These are phyloP conservation scores for Inonotus hispidus DNA, from an alignment of 1,284 basidiomycete genomes.

Conservation along the genomic window DNA sequence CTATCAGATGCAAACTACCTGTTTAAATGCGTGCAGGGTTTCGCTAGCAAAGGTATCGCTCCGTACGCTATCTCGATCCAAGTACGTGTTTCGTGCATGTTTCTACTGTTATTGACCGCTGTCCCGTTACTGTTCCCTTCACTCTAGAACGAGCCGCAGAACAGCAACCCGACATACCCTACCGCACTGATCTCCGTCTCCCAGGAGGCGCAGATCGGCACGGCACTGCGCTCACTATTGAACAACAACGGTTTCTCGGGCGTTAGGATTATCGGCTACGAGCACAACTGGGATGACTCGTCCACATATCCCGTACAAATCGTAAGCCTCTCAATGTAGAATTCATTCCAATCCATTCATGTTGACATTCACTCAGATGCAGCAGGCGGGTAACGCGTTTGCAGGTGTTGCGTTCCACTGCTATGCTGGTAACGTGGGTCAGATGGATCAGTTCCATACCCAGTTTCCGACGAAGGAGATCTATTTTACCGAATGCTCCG, in stretches of 20 bases:
- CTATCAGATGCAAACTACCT: slow-evolving; percentile 45
- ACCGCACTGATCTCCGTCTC: slow-evolving; percentile 38
- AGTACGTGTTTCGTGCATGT: slow-evolving; percentile 8
- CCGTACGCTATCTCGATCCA: slow-evolving; percentile 49
- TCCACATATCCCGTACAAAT: slow-evolving; percentile 39
- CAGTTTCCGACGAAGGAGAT: slow-evolving; percentile 44
- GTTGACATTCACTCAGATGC: slow-evolving; percentile 33
- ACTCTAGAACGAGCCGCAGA: slow-evolving; percentile 43
- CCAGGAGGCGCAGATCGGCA: slow-evolving; percentile 42
- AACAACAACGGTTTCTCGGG: slow-evolving; percentile 42
- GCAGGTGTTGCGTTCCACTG: slow-evolving; percentile 48
- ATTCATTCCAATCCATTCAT: neutral
- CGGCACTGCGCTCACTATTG: slow-evolving; percentile 39
- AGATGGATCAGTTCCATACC: slow-evolving; percentile 41
- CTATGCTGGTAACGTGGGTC: slow-evolving; percentile 36
- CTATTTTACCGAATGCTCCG: slow-evolving; percentile 49
- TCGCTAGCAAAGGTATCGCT: slow-evolving; percentile 41
- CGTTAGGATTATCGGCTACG: slow-evolving; percentile 45
- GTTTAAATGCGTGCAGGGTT: slow-evolving; percentile 48
- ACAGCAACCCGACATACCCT: slow-evolving; percentile 49
- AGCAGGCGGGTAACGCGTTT: slow-evolving; percentile 40
- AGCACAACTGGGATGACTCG: slow-evolving; percentile 51
- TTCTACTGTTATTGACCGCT: neutral
- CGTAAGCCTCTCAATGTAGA: slow-evolving; percentile 17
- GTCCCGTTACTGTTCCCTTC: neutral